Evolutionary conservation across 2,329 filamentous ascomycete genomes (phyloP), one percentile per base, ranked within the genome.

Genomic region (Diaporthe destruens): DNA sequence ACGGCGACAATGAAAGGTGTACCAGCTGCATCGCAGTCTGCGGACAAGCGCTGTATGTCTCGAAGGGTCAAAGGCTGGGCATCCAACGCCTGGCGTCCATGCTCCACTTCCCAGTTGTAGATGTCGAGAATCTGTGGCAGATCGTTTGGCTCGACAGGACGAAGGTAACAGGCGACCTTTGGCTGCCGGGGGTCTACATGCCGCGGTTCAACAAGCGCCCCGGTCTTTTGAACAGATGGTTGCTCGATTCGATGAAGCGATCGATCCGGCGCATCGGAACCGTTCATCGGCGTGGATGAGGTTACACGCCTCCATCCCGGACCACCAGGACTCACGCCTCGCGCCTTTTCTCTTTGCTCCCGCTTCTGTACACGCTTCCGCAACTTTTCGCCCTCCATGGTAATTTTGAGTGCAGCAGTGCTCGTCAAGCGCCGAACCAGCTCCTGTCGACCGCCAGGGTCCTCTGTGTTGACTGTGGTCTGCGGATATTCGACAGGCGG

Each of bases 31-130:
- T 67, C 49, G 23, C 72, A 74, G 23, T 61, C 47, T 6, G n/a
- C 9, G 29, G 75, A 67, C 25, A 76, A 36, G 5, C 47, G 20
- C 1, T 71, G 47, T 18, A 76, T 61, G 29, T 72, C 69, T 20
- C 25, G 18, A 18, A 72, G n/a, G 14, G 14, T 8, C 16, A 75
- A 54, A 23, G 61, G 69, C 53, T 66, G 34, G 25, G 63, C 68
- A 25, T 76, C 74, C 63, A 71, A 29, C 20, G 75, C 75, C 47
- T 75, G 74, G 9, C n/a, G 61, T 9, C 75, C 75, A 34, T 72
- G 44, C 16, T 29, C 29, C 25, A 76, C 75, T 65, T 76, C 75
- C 71, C 68, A 72, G 34, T 76, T 76, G 71, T 76, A 76, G 25
- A 76, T 75, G 2, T 71, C 61, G 16, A 73, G 36, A 3, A 72